Conservation (phyloP, 257 asterid genomes). For the Solanum ahanhuiri region DNA sequence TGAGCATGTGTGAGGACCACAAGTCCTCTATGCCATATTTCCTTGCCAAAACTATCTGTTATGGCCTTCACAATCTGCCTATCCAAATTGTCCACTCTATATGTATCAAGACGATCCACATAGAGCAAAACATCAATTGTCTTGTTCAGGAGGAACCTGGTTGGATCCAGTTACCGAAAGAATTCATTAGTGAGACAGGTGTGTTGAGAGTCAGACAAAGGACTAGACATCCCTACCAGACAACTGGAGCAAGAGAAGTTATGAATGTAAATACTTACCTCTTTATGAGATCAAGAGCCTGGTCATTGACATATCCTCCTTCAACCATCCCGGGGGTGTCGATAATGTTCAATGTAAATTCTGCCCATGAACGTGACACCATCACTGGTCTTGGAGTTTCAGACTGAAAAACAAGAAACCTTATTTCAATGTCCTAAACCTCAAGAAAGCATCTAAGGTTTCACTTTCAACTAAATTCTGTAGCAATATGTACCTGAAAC, state of each 20-base stretch:
- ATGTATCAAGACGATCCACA: conserved; percentile 95
- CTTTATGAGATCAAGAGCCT: conserved; percentile 69
- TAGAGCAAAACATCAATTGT: conserved; percentile 88
- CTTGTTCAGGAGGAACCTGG: conserved; percentile 81
- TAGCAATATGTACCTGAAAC: conserved; percentile 57
- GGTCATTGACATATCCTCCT: conserved; percentile 88
- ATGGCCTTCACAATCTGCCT: conserved; percentile 79
- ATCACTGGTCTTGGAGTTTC: conserved; percentile 92
- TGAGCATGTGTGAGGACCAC: conserved; percentile 95
- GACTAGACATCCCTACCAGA: not conserved
- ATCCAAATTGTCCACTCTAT: conserved; percentile 93
- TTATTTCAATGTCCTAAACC: not conserved
- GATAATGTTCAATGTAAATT: conserved; percentile 72
- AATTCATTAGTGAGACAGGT: not conserved
- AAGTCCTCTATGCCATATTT: conserved; percentile 74
- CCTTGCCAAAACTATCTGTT: conserved; percentile 71
- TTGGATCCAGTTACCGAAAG: conserved; percentile 24
- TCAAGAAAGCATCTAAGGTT: not conserved
- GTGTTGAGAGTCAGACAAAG: not conserved
- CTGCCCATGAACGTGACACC: conserved; percentile 79
- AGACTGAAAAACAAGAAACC: conserved; percentile 36
- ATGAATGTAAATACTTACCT: conserved; percentile 26
- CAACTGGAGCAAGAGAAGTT: not conserved
- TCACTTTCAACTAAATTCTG: not conserved
- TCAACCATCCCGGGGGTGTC: conserved; percentile 98